Conservation (phyloP, 441 rosid species). For the Dalechampia spathulata region DNA sequence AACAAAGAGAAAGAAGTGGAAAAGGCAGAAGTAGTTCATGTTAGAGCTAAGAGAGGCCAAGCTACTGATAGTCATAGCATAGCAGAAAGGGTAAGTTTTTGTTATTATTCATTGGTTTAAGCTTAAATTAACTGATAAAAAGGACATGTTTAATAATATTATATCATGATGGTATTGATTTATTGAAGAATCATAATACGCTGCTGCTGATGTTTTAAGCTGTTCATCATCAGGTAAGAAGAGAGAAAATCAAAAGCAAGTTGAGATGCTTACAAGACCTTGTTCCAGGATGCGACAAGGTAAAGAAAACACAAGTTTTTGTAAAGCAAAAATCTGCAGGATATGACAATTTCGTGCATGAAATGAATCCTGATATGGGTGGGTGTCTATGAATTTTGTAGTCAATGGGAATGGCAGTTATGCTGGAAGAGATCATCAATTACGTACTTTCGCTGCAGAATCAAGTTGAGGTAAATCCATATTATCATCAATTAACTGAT, state of each 20-base stretch:
- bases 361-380: slow-evolving; percentile 2
- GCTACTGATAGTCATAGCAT: slow-evolving; percentile 57
- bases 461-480: slow-evolving; percentile 66
- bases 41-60: slow-evolving; percentile 54
- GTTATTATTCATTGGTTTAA: no score
- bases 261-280: slow-evolving; percentile 45
- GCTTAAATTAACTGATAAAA: no score
- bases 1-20: slow-evolving; percentile 18
- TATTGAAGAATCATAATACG: no score
- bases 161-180: not conserved
- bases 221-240: slow-evolving; percentile 36
- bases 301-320: slow-evolving; percentile 4
- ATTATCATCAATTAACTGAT: no score
- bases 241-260: slow-evolving; percentile 50
- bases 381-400: slow-evolving; percentile 23
- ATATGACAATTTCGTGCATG: no score
- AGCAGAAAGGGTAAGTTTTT: slow-evolving; percentile 46
- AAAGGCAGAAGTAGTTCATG: slow-evolving; percentile 34
- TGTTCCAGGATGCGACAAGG: slow-evolving; percentile 60
- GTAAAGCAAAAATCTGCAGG: no score
- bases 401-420: slow-evolving; percentile 69
- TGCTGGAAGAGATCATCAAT: slow-evolving; percentile 59
- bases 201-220: no score
- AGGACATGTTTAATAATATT: no score
- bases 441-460: slow-evolving; percentile 61